Base-by-base conservation (phyloP, 441 rosid species). In the Biscutella auriculata region DNA sequence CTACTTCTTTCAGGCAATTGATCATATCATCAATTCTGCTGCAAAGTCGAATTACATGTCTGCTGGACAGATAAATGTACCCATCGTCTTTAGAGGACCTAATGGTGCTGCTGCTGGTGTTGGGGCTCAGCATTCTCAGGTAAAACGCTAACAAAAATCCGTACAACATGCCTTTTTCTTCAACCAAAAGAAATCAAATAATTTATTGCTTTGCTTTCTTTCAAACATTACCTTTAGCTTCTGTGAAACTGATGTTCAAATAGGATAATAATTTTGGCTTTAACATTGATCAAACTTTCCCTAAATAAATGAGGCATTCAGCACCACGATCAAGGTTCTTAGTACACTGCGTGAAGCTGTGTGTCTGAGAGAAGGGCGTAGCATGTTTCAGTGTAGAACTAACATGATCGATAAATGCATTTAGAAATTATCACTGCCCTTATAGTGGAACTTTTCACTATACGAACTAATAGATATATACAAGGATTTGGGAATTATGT, bases 51-150 rank as follows among this genome's bases (percentile, higher is more conserved):
- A 76, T 70, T 91, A 91, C 69, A 91, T 91, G 97, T 91, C 97
- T 65, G 82, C 93, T 65, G 97, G 96, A 42, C 92, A 81, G 65
- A 70, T 91, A 6, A 59, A 72, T 17, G 96, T 85, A 46, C 95
- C 96, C 41, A 83, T 88, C 46, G 96, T 87, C 66, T 91, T 91
- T 67, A 78, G 96, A 71, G 97, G 97, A 59, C 96, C 98, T 41
- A 92, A 92, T 78, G 98, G 98, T 55, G 91, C 95, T 36, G 98
- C 98, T 52, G 95, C 95, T 54, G 98, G 96, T 76, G 96, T 92
- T 56, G 98, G 86, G 58, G 95, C 95, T 47, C 95, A 88, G 56
- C 93, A 90, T 73, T 66, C 73, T 47, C 74, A 65, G 72, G 78
- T 69, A 60, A 37, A 49, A 49, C 10, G 49, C 53, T 25, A 4